Base-by-base conservation (phyloP, 441 rosid genomes). In the Biscutella auriculata region DNA sequence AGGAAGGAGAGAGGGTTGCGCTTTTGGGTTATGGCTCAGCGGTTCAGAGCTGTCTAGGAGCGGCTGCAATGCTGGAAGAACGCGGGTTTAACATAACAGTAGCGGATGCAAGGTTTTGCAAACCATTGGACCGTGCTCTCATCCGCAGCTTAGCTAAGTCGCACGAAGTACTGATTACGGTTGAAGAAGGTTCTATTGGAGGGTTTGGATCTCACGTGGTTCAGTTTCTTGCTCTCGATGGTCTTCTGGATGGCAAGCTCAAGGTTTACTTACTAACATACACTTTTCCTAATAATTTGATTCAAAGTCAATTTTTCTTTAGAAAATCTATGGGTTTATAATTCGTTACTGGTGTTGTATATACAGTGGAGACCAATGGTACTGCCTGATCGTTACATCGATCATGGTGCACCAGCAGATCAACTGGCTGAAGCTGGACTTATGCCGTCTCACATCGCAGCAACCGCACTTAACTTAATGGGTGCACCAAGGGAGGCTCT, bases 131-230 rank as follows among this genome's bases (percentile, higher is more conserved):
- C 75, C 81, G 67, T 33, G 68, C 73, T 14, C 88, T 87, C 19
- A 82, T 91, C 15, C 79, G 96, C 10, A 72, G 79, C 44, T 83
- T 91, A 10, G 87, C 95, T 19, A 91, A 79, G 61, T 76, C 95
- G 4, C 96, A 91, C 3, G 95, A 91, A 59, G 72, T 83, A 1
- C 60, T 91, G 53, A 81, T 91, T 25, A 91, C 97, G 0, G 88
- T 91, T 1, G 96, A 91, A 71, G 96, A 91, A 82, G 97, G 97
- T 47, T 87, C 97, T 1, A 81, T 85, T 7, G 97, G 97, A 29
- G 97, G 97, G 35, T 91, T 91, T 34, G 93, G 97, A 45, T 91
- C 96, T 54, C 97, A 87, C 8, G 96, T 91, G 1, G 96, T 83
- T 14, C 96, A 91, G 68, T 91, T 91, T 74, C 77, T 91, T 13